These are phyloP conservation scores for Berberis thunbergii DNA, from an alignment of 164 flowering plant species.

Conservation along the genomic window DNA sequence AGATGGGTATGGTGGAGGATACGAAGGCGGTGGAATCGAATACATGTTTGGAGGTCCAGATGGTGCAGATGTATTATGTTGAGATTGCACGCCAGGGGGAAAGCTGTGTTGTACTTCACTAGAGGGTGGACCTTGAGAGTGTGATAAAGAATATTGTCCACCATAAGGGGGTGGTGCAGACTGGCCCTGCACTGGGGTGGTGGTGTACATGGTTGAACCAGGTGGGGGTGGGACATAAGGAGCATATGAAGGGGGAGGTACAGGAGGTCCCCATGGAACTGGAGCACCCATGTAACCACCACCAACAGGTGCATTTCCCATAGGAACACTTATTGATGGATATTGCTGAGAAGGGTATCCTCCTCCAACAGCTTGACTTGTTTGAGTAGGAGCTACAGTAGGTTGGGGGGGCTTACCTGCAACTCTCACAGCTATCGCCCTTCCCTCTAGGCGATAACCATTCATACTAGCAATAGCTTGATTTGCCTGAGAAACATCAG, in stretches of 20 bases:
- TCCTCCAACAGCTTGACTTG: constrained; percentile 14
- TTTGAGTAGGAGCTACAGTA: constrained; percentile 50
- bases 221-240: constrained; percentile 60
- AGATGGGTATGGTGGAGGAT: constrained; percentile 50
- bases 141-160: constrained; percentile 58
- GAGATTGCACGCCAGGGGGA: constrained; percentile 40
- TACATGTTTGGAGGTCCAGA: constrained; percentile 7
- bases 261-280: constrained; percentile 81
- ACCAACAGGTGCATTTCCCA: constrained; percentile 37
- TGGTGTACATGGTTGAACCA: constrained; percentile 53
- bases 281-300: constrained; percentile 53
- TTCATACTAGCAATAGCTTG: constrained; percentile 76
- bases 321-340: constrained; percentile 25
- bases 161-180: constrained; percentile 58
- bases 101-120: constrained; percentile 42
- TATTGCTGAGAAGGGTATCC: constrained; percentile 26
- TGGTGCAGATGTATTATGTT: constrained; percentile 3
- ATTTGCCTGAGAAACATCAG: constrained; percentile 76
- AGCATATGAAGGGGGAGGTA: constrained; percentile 55
- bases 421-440: constrained; percentile 86
- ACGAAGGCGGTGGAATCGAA: constrained; percentile 35
- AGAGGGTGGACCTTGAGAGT: constrained; percentile 35
- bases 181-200: constrained; percentile 50
- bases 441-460: constrained; percentile 76
- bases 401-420: constrained; percentile 98